A percentile compares a stretch with the other conserved stretches of the same genome.
phyloP scores from a whole-genome alignment of 441 rosid genomes.

The Theobroma grandiflorum region DNA sequence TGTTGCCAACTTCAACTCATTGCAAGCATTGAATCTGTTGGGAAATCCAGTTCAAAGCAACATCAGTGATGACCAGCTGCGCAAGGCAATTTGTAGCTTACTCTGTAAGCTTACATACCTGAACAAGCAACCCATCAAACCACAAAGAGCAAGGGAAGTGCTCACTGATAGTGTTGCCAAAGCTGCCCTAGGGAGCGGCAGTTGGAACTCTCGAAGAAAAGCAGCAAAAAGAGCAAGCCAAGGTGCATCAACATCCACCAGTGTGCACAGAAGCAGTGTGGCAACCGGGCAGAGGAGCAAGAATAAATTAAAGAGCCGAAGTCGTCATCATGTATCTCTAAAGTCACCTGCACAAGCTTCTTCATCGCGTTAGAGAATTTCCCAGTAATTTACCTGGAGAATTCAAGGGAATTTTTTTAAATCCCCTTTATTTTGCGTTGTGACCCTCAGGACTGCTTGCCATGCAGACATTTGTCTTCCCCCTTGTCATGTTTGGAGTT shows the following conservation, averaged over 20 bases:
- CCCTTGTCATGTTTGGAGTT: background rate
- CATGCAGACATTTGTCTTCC: background rate
- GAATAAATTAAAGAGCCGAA: slow-evolving; percentile 48
- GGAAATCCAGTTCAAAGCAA: slow-evolving; percentile 91
- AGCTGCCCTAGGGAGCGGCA: slow-evolving; percentile 69
- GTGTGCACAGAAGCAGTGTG: slow-evolving; percentile 41
- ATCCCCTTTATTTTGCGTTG: background rate
- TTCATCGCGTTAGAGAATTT: slow-evolving; percentile 36
- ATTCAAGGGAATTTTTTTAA: slow-evolving; percentile 1
- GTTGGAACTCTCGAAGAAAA: slow-evolving; percentile 50
- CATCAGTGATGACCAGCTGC: slow-evolving; percentile 82
- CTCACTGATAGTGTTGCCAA: slow-evolving; percentile 75
- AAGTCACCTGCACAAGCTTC: slow-evolving; percentile 50
- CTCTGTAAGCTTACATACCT: slow-evolving; percentile 82
- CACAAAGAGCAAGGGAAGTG: slow-evolving; percentile 76
- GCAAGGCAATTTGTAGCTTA: slow-evolving; percentile 73
- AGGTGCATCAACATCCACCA: slow-evolving; percentile 40
- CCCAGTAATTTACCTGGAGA: background rate
- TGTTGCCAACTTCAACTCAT: slow-evolving; percentile 88
- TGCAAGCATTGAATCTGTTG: slow-evolving; percentile 78
- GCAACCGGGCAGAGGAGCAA: slow-evolving; percentile 41
- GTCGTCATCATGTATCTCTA: slow-evolving; percentile 36
- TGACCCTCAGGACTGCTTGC: slow-evolving; percentile 18
- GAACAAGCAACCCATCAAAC: slow-evolving; percentile 85
- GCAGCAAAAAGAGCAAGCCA: slow-evolving; percentile 40